Base-by-base conservation (phyloP, 148 eudicot genomes). In the Chenopodium quinoa region DNA sequence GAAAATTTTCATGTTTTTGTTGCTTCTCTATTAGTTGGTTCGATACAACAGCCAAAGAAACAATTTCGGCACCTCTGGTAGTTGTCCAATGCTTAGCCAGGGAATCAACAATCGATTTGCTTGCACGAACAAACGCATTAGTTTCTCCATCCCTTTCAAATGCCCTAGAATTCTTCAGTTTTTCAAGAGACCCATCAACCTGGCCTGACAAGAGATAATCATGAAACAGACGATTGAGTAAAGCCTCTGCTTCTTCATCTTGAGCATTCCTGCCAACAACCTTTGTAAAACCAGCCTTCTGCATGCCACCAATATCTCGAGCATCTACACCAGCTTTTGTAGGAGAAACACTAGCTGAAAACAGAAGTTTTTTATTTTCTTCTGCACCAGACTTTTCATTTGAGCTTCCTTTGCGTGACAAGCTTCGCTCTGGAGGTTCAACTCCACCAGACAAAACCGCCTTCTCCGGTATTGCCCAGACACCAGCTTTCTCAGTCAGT, bases 31-130 rank as follows among this genome's bases (percentile, higher is more conserved):
- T 32, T 32, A 93, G 98, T 80, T 95, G 99, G 56, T 88, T 86
- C 67, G 98, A 92, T 46, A 92, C 86, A 81, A 86, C 88, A 80
- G 94, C 85, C 85, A 91, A 79, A 69, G 94, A 88, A 79, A 92
- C 91, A 75, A 93, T 90, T 89, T 95, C 98, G 71, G 95, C 90
- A 80, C 97, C 99, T 89, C 99, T 93, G 77, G 99, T 93, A 29
- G 98, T 91, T 78, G 98, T 93, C 99, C 99, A 95, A 77, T 95
- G 99, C 87, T 95, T 95, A 84, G 97, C 99, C 65, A 95, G 82
- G 48, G 97, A 92, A 87, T 95, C 99, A 86, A 95, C 92, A 81
- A 95, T 91, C 48, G 99, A 91, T 88, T 91, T 95, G 86, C 97
- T 95, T 78, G 89, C 81, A 82, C 97, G 87, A 80, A 90, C 89